Evolutionary conservation across 805 yeast species (phyloP).

Genomic region (Barnettozyma sp.): DNA sequence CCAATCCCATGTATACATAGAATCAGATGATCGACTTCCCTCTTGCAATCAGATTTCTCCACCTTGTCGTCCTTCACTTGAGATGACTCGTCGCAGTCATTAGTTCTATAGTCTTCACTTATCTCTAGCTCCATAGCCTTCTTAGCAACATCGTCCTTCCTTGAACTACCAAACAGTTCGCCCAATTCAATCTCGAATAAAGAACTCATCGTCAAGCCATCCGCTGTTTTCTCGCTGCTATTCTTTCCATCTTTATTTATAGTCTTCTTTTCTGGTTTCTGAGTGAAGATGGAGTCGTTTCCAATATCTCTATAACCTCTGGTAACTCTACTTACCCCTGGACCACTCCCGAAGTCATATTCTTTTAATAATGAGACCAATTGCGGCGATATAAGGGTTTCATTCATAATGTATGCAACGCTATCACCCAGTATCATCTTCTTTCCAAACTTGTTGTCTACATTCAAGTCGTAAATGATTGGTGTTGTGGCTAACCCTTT

Average conservation of each 20-base stretch:
- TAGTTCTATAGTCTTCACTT: conserved; percentile 42
- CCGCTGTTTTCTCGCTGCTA: not conserved
- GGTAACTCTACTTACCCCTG: conserved; percentile 43
- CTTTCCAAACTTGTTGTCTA: conserved; percentile 28
- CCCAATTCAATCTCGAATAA: conserved; percentile 20
- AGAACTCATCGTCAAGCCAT: conserved; percentile 7
- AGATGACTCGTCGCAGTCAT: no score
- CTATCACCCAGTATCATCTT: conserved; percentile 33
- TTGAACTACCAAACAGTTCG: conserved; percentile 20
- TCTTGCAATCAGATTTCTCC: conserved; percentile 38
- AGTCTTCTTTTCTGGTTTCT: not conserved
- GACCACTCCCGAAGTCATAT: conserved; percentile 22
- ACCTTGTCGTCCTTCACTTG: not conserved
- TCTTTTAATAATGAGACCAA: conserved; percentile 31
- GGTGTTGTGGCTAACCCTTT: conserved; percentile 1
- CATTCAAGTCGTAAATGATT: conserved; percentile 12
- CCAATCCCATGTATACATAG: conserved; percentile 96
- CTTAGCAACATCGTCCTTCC: conserved; percentile 29
- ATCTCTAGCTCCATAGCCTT: conserved; percentile 44
- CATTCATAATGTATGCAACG: conserved; percentile 43
- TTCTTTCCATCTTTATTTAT: not conserved
- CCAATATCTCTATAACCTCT: conserved; percentile 46
- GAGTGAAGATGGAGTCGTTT: no score
- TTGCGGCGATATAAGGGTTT: conserved; percentile 35
- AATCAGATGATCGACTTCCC: conserved; percentile 54